Conservation (phyloP, 371 early-diverging fungal species). For the Rhizomucor pusillus region DNA sequence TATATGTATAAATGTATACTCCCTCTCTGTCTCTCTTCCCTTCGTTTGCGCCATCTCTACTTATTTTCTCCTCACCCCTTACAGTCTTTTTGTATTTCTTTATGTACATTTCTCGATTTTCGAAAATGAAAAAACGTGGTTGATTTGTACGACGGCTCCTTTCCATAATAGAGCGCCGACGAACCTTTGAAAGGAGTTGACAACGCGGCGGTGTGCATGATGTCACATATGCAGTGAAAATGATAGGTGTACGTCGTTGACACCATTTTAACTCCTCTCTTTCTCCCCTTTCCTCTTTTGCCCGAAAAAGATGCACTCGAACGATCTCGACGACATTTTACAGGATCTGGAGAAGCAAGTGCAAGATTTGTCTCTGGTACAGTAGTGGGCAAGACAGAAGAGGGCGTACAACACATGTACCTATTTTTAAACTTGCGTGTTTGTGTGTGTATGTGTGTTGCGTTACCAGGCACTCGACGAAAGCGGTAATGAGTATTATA, state of each 20-base stretch:
- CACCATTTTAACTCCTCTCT: conserved; percentile 9
- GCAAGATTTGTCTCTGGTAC: conserved; percentile 41
- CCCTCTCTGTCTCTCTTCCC: no score
- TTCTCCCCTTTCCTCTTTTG: conserved; percentile 7
- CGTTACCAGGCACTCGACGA: background rate
- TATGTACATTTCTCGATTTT: no score
- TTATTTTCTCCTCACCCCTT: no score
- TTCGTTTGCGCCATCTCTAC: no score
- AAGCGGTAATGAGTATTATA: no score
- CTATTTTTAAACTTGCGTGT: conserved; percentile 3
- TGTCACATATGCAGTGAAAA: conserved; percentile 6
- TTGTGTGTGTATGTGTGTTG: background rate
- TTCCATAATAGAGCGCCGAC: no score
- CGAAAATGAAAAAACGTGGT: no score
- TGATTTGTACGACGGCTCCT: no score
- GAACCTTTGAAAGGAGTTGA: no score
- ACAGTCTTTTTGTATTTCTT: no score
- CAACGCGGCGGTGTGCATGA: background rate
- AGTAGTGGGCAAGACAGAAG: background rate
- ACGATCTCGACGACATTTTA: conserved; percentile 28
- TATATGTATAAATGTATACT: no score
- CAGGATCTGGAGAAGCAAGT: conserved; percentile 43
- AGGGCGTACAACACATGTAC: background rate
- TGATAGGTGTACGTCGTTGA: background rate
- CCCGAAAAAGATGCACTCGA: conserved; percentile 14